Base-by-base conservation (phyloP, 768 basidiomycete genomes). In the Pulveroboletus sp. region DNA sequence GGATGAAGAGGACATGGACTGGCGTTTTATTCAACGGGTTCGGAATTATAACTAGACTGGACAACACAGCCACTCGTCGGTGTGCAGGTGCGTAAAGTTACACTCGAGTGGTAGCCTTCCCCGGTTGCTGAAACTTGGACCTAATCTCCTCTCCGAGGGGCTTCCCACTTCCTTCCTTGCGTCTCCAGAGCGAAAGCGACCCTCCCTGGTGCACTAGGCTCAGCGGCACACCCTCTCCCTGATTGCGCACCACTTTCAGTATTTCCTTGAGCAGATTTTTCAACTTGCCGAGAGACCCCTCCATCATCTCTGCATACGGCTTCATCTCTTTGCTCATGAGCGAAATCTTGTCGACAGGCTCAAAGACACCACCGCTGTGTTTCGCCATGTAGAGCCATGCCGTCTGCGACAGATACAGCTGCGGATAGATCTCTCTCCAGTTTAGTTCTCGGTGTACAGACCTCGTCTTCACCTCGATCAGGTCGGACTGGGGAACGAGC, bases 331-430 rank as follows among this genome's bases (percentile, higher is more conserved):
- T 31, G 7, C 59, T 43, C 5, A 76, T 67, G 39, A 75, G 73
- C 37, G 71, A 65, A 15, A 67, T 49, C 62, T 83, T 83, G 44
- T 74, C 67, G 7, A 84, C 67, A 9, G 68, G 62, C 4, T 61
- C 57, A 63, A 89, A 88, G 1, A 36, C 65, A 1, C 86, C 86
- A 4, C 71, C 63, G 13, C 69, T 59, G 61, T 89, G 86, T 37
- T 76, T 67, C 0, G 77, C 86, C 46, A 86, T 68, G 60, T 78
- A 82, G 50, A 82, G 73, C 56, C 80, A 75, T 2, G 75, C 68
- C 0, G 83, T 88, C 60, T 83, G 82, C 6, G 87, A 86, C 47
- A 89, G 75, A 61, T 77, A 83, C 11, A 88, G 66, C 60, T 88
- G 86, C 0, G 81, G 78, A 62, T 81, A 86, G 1, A 71, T 68